Base-by-base conservation (phyloP, 371 early-diverging fungal species). In the Apophysomyces ossiformis region DNA sequence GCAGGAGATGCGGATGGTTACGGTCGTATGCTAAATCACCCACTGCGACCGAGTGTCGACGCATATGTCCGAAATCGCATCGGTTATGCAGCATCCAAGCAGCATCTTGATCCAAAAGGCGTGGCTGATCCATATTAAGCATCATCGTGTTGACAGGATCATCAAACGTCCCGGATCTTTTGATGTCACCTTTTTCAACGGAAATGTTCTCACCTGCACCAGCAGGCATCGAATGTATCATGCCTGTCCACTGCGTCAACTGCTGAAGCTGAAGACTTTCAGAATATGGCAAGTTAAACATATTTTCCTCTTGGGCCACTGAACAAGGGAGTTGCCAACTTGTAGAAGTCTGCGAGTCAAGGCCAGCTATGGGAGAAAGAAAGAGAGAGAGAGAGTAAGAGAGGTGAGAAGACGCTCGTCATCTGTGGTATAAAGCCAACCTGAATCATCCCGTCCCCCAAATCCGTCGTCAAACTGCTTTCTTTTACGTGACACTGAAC, bases 21-120 rank as follows among this genome's bases (percentile, higher is more conserved):
- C 37, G 63, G 26, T 63, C 63, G 37, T 54, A 57, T 37, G 57
- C 18, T n/a, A 63, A 13, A 39, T 63, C 63, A n/a, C 63, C 63
- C n/a, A 63, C 63, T 1, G 63, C 63, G 38, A 63, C 63, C 7
- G 63, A 63, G 32, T 63, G 63, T 39, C 63, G 50, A 36, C 63
- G 63, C 39, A 63, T 21, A 39, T 63, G 50, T 21, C 54, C 54
- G 21, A 50, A n/a, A 26, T 50, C 54, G 54, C 54, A 50, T 50
- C 54, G 16, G 21, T 50, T 50, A 50, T 50, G 54, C 54, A 50
- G n/a, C 54, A 50, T 50, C 54, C 54, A 50, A 50, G 18, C 8
- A 21, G 21, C 54, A 7, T 50, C 54, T 50, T 50, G 54, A 50
- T 50, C 54, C 54, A 32, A 21, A 5, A 50, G 35, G 21, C 54